Evolutionary conservation across 306 rosid genomes (phyloP), one percentile per base, ranked within the genome.

Genomic region (Castanopsis chinensis): DNA sequence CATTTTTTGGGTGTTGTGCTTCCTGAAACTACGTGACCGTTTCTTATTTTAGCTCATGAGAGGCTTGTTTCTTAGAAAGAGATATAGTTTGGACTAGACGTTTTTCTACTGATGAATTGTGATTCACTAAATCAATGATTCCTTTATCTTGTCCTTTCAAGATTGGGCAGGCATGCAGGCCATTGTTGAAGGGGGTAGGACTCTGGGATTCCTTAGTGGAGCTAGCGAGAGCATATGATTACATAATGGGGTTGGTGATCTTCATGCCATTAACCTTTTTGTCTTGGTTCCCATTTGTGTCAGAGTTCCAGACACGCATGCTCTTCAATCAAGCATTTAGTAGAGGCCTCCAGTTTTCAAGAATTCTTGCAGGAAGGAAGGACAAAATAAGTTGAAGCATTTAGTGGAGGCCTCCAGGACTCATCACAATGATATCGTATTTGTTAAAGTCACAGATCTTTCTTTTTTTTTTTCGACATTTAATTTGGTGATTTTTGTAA

Each of bases 241-340:
- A 87, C 63, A 52, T 90, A 56, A 95, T 95, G 98, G 99, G 97
- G 51, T 78, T 91, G 9, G 1, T 91, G 60, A 83, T 95, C 78
- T 95, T 92, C 94, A 84, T 83, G 91, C 99, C 99, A 25, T 54
- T 55, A 68, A 98, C 97, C 78, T 54, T 90, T 77, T 77, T 95
- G 84, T 92, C 99, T 58, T 91, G 97, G 97, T 92, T 95, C 79
- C 91, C 99, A 27, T 92, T 95, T 68, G 92, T 95, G 7, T 95
- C 90, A 0, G 99, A 91, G 90, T 92, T 95, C 85, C 98, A 92
- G 83, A 85, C 98, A 0, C 95, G 99, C 13, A 73, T 95, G 83
- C 95, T 95, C 75, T 95, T 95, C 89, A 95, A 95, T 78, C 96
- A 91, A 86, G 99, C 99, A 53, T 92, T 95, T 76, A 95, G 99